Evolutionary conservation across 2,329 filamentous ascomycete species (phyloP).

Genomic region (Pseudodiploospora longispora): DNA sequence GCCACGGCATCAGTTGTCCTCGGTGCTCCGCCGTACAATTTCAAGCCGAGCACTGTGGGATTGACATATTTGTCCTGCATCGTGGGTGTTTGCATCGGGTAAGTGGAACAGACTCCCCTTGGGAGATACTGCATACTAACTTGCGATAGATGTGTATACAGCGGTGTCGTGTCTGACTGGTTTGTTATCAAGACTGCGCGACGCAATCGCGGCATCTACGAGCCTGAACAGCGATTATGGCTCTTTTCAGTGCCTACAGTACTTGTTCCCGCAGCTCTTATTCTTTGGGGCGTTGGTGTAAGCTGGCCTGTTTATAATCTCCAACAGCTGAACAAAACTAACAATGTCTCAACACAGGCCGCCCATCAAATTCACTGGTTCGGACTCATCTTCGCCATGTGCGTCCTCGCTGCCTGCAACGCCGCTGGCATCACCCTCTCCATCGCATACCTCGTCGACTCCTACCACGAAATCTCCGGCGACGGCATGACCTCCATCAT

Average conservation of each 20-base stretch:
- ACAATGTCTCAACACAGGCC: constrained; percentile 12
- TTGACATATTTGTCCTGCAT: constrained; percentile 29
- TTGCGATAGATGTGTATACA: constrained; percentile 8
- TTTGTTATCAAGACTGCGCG: constrained; percentile 30
- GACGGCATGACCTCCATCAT: constrained; percentile 33
- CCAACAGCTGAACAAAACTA: not conserved
- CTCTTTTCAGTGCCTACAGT: constrained; percentile 24
- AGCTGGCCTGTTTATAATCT: not conserved
- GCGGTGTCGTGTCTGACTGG: constrained; percentile 19
- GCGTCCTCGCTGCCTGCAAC: constrained; percentile 23
- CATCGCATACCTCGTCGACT: constrained; percentile 33
- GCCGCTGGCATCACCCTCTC: constrained; percentile 28
- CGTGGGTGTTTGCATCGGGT: constrained; percentile 24
- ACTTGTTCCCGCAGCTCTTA: constrained; percentile 19
- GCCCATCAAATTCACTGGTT: constrained; percentile 33
- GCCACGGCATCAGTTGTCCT: constrained; percentile 34
- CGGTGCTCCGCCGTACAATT: constrained; percentile 28
- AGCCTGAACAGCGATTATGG: constrained; percentile 35
- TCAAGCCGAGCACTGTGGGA: constrained; percentile 30
- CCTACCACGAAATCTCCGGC: constrained; percentile 30
- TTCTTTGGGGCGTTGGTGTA: constrained; percentile 27
- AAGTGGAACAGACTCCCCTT: constrained; percentile 3
- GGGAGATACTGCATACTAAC: not conserved
- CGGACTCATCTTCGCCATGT: constrained; percentile 33
- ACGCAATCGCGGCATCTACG: constrained; percentile 31